Evolutionary conservation across 371 early-diverging fungal species (phyloP), one percentile per base, ranked within the genome.

Genomic region (Mortierella sp.): DNA sequence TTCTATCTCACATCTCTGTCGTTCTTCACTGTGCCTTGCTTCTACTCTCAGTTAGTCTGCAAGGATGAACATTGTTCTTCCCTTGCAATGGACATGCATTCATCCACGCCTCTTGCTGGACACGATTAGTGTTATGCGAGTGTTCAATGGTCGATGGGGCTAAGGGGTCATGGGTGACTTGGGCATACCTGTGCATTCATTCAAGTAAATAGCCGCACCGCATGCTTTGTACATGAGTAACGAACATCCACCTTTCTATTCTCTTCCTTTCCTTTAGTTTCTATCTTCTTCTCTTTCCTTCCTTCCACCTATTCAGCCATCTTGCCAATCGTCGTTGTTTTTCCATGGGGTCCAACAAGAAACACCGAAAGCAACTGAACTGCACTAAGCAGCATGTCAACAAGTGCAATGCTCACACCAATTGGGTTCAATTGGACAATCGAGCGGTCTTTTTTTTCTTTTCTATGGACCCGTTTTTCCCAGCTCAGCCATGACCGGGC

Each of bases 401-500:
- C 16, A 50, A 63, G 34, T 34, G 63, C 34, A 7, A 19, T 63
- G 63, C 63, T 63, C 63, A 63, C 34, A 63, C 63, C 45, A 45
- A 26, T 70, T 42, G 70, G 26, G 42, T 70, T 70, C 45, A 38
- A 45, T 70, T 45, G 42, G 60, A 28, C 31, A 60, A 45, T n/a
- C 16, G 6, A 70, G 70, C 26, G 70, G 42, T n/a, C 16, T 70
- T 70, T 70, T 45, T 44, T 70, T 70, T 70, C 21, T 26, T 44
- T 44, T 31, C 34, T 63, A 16, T 63, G 63, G 63, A 63, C 63
- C 63, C 63, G 63, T 63, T 63, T 57, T 60, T 63, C 34, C 34
- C 63, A 63, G 63, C 63, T 63, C 63, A 63, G 63, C 63, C 63
- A 63, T 63, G 34, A 34, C 19, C 63, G 34, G 63, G 63, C 63